phyloP scores from a whole-genome alignment of 2,329 filamentous ascomycete species.

The Bipolaris sorokiniana region DNA sequence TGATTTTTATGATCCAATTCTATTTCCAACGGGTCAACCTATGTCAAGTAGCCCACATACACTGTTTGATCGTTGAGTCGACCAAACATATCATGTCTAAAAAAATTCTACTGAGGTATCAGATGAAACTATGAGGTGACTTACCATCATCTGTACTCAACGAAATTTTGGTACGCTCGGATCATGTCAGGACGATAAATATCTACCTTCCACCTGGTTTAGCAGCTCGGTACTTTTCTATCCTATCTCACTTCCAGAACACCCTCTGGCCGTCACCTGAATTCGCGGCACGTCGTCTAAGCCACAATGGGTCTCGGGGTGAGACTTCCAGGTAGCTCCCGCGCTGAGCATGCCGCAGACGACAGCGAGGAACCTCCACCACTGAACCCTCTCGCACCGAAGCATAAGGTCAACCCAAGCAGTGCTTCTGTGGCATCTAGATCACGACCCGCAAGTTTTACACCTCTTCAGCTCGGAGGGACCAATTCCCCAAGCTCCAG shows the following conservation, averaged over 20 bases:
- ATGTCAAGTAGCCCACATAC: neutral
- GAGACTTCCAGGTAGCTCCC: neutral
- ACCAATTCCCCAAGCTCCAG: neutral
- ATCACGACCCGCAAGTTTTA: slow-evolving; percentile 9
- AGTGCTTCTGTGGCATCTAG: neutral
- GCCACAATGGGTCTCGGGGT: neutral
- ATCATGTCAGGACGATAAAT: neutral
- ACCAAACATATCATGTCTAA: neutral
- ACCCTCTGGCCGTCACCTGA: neutral
- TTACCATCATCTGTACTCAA: neutral
- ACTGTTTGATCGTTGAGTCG: neutral
- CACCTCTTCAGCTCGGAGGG: slow-evolving; percentile 9
- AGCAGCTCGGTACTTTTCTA: neutral
- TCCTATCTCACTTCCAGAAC: neutral
- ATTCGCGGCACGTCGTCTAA: neutral
- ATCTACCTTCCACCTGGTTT: neutral
- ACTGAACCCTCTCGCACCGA: neutral
- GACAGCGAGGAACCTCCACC: slow-evolving; percentile 1
- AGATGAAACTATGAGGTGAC: neutral
- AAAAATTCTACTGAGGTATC: no score
- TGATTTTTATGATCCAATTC: neutral
- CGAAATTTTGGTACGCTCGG: neutral
- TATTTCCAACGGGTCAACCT: neutral
- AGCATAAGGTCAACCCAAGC: neutral
- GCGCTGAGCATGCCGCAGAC: neutral